These are phyloP conservation scores for Pyronema domesticum DNA, from an alignment of 495 filamentous ascomycete species.

Conservation along the genomic window DNA sequence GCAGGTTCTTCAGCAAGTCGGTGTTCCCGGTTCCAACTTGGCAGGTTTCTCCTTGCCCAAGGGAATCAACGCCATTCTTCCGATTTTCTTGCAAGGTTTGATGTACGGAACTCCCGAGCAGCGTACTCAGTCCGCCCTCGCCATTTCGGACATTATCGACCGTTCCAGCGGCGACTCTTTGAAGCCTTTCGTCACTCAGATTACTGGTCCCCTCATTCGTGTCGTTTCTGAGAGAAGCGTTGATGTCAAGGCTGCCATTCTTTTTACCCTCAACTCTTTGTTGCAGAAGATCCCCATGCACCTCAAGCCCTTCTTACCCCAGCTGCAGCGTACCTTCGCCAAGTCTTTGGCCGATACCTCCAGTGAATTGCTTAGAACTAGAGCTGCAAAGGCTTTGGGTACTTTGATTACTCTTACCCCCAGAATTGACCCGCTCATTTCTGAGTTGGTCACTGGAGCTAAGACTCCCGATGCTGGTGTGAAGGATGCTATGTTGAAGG, in stretches of 20 bases:
- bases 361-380: slow-evolving; percentile 67
- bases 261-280: slow-evolving; percentile 84
- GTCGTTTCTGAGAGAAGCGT: slow-evolving; percentile 89
- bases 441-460: slow-evolving; percentile 79
- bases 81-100: slow-evolving; percentile 92
- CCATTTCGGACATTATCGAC: slow-evolving; percentile 89
- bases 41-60: slow-evolving; percentile 86
- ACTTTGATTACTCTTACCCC: slow-evolving; percentile 93
- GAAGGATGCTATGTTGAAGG: slow-evolving; percentile 91
- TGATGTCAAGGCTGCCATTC: slow-evolving; percentile 87
- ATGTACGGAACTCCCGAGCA: slow-evolving; percentile 91
- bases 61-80: slow-evolving; percentile 89
- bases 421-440: slow-evolving; percentile 78
- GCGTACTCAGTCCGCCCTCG: slow-evolving; percentile 74
- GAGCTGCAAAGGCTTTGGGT: slow-evolving; percentile 89
- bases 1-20: slow-evolving; percentile 67
- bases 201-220: slow-evolving; percentile 90
- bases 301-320: slow-evolving; percentile 90
- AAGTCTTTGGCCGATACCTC: slow-evolving; percentile 85
- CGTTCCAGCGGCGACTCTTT: slow-evolving; percentile 66
- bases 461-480: slow-evolving; percentile 81
- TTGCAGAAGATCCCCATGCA: slow-evolving; percentile 92
- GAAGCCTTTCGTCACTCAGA: slow-evolving; percentile 88
- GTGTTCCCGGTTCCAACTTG: slow-evolving; percentile 66
- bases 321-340: slow-evolving; percentile 90